These are phyloP conservation scores for Tetrahymena thermophila DNA, from an alignment of 73 alveolate genomes.

Conservation along the genomic window DNA sequence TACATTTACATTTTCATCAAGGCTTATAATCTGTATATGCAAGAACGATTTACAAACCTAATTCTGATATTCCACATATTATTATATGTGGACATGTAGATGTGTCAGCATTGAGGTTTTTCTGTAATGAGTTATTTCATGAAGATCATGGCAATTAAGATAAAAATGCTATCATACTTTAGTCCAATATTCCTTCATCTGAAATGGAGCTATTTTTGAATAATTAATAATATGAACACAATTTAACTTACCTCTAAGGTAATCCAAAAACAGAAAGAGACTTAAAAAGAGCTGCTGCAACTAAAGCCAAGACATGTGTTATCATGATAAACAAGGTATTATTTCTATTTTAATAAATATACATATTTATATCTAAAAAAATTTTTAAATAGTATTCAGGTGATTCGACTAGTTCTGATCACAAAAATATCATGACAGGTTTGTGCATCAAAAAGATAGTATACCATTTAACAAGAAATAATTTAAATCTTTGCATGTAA, in stretches of 20 bases:
- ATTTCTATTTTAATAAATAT: no score
- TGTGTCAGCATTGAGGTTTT: slow-evolving; percentile 74
- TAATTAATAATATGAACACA: slow-evolving; percentile 74
- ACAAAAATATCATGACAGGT: slow-evolving; percentile 84
- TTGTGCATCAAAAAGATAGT: slow-evolving; percentile 81
- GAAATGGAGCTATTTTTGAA: slow-evolving; percentile 88
- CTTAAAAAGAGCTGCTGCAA: slow-evolving; percentile 80
- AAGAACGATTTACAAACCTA: slow-evolving; percentile 75
- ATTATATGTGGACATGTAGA: slow-evolving; percentile 86
- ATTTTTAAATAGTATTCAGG: slow-evolving; percentile 71
- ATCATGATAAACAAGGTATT: slow-evolving; percentile 79
- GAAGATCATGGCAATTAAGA: slow-evolving; percentile 90
- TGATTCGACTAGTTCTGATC: slow-evolving; percentile 60
- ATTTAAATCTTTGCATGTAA: slow-evolving; percentile 78
- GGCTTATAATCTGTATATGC: slow-evolving; percentile 84
- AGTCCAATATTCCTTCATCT: slow-evolving; percentile 74
- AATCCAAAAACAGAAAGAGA: slow-evolving; percentile 51
- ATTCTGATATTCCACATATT: slow-evolving; percentile 92
- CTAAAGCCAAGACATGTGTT: slow-evolving; percentile 77
- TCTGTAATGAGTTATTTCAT: slow-evolving; percentile 92
- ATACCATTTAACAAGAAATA: slow-evolving; percentile 60
- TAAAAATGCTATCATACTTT: slow-evolving; percentile 84
- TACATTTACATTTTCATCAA: not conserved
- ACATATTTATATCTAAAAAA: slow-evolving; percentile 45
- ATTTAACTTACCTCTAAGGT: slow-evolving; percentile 84